Conservation (phyloP, 768 basidiomycete species). For the Suillus discolor region DNA sequence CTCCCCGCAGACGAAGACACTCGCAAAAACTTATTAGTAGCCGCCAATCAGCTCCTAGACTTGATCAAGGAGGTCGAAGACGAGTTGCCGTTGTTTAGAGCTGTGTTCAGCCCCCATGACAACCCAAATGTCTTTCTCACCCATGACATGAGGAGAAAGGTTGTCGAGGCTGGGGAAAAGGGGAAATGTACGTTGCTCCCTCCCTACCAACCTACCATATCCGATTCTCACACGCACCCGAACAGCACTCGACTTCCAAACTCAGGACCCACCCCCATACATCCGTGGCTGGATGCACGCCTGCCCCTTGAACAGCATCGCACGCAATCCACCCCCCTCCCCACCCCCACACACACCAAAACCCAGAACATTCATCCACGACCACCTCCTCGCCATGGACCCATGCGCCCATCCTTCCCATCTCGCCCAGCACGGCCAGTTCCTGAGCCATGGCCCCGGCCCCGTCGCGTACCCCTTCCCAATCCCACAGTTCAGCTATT, state of each 20-base stretch:
- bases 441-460: slow-evolving; percentile 45
- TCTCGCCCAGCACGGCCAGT: slow-evolving; percentile 49
- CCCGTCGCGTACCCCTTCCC: slow-evolving; percentile 40
- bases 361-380: slow-evolving; percentile 28
- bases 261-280: background rate
- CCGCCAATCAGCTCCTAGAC: slow-evolving; percentile 39
- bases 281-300: slow-evolving; percentile 40
- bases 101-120: slow-evolving; percentile 48
- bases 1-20: background rate
- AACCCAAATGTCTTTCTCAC: slow-evolving; percentile 42
- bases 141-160: slow-evolving; percentile 32
- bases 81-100: slow-evolving; percentile 46
- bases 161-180: slow-evolving; percentile 33
- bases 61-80: slow-evolving; percentile 42
- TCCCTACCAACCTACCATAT: too few relatives aligned
- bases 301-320: slow-evolving; percentile 39
- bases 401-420: slow-evolving; percentile 41
- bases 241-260: background rate
- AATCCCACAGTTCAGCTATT: slow-evolving; percentile 52
- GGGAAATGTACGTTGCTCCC: background rate
- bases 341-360: slow-evolving; percentile 15
- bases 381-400: slow-evolving; percentile 39
- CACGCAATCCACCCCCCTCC: slow-evolving; percentile 25
- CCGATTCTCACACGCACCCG: background rate
- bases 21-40: slow-evolving; percentile 17